phyloP scores from a whole-genome alignment of 768 basidiomycete genomes.

The Mycena floridula region DNA sequence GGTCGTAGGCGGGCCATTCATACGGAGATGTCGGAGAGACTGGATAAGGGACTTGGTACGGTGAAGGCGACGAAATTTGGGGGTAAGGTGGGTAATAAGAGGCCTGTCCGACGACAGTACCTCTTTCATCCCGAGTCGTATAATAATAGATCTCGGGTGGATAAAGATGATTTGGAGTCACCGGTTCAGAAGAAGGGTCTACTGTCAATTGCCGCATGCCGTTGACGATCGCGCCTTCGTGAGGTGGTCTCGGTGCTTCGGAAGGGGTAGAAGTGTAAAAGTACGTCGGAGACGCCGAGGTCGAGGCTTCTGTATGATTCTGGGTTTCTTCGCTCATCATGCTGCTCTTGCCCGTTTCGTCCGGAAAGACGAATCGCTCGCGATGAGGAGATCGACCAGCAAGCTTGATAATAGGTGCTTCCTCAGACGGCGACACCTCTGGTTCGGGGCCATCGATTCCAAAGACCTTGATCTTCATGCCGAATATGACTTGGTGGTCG shows the following conservation, averaged over 20 bases:
- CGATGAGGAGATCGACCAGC: constrained; percentile 30
- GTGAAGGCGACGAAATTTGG: no score
- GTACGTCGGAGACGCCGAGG: constrained; percentile 24
- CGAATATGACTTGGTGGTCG: constrained; percentile 42
- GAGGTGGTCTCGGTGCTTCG: neutral
- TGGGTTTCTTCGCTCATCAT: constrained; percentile 12
- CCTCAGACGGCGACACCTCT: neutral
- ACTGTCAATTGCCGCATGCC: neutral
- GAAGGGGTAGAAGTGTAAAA: constrained; percentile 26
- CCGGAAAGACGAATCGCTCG: constrained; percentile 22
- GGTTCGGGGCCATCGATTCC: constrained; percentile 21
- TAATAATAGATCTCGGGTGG: no score
- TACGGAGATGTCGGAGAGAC: no score
- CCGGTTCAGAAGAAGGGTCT: neutral
- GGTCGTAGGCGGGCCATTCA: no score
- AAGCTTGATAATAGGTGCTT: neutral
- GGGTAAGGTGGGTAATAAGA: no score
- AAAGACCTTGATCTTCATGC: constrained; percentile 42
- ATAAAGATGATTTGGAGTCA: no score
- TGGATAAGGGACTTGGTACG: no score
- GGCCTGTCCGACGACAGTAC: no score
- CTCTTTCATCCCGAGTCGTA: no score
- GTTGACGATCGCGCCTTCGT: neutral
- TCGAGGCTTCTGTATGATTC: constrained; percentile 8
- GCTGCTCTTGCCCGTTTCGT: constrained; percentile 14